phyloP scores from a whole-genome alignment of 495 filamentous ascomycete species.

The Melanomma pulvis-pyrius region DNA sequence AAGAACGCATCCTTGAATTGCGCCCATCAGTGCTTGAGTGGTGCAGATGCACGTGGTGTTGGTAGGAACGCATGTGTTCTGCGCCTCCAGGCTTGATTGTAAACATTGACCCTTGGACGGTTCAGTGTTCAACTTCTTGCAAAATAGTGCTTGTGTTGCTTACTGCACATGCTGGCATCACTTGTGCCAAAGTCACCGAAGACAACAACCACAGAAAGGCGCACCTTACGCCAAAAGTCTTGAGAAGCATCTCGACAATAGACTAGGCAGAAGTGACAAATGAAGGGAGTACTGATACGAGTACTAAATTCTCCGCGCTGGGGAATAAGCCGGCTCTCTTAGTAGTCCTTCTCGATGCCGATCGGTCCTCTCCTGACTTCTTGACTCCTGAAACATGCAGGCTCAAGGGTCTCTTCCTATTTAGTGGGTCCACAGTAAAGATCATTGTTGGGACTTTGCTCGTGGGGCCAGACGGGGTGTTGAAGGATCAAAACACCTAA shows the following conservation, averaged over 20 bases:
- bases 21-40: not conserved
- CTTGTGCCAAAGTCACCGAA: not conserved
- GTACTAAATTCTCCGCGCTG: not conserved
- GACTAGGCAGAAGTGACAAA: not conserved
- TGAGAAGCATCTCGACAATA: not conserved
- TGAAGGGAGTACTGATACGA: not conserved
- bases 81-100: not conserved
- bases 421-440: too few species aligned
- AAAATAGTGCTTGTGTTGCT: not conserved
- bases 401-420: too few species aligned
- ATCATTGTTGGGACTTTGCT: too few species aligned
- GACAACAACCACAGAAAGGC: not conserved
- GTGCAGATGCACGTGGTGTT: conserved; percentile 8
- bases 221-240: not conserved
- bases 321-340: not conserved
- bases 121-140: not conserved
- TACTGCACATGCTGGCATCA: conserved; percentile 5
- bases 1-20: conserved; percentile 10
- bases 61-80: not conserved
- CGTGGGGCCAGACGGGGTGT: too few species aligned
- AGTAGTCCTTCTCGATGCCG: too few species aligned
- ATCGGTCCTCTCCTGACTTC: not conserved
- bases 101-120: not conserved
- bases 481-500: too few species aligned
- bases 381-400: not conserved